These are phyloP conservation scores for Auricularia auricula-judae DNA, from an alignment of 768 basidiomycete species.

Conservation along the genomic window DNA sequence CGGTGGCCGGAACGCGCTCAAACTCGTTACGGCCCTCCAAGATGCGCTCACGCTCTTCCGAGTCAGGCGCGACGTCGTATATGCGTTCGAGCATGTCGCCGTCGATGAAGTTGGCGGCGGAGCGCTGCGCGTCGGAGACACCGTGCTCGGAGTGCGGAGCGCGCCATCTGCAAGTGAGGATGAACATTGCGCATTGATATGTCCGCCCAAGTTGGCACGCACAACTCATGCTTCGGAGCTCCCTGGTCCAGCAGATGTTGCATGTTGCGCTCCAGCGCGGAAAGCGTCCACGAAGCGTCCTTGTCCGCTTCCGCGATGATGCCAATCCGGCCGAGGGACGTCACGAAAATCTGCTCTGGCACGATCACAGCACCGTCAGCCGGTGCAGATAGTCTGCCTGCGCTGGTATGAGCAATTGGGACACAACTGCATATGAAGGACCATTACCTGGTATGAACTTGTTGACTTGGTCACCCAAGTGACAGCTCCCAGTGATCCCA, in stretches of 20 bases:
- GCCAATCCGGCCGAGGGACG: constrained; percentile 70
- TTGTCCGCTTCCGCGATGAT: constrained; percentile 51
- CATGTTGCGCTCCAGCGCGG: constrained; percentile 68
- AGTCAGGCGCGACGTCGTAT: constrained; percentile 30
- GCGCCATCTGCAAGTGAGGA: constrained; percentile 41
- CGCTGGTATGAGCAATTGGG: not conserved
- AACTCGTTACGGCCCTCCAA: constrained; percentile 46
- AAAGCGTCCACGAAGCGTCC: constrained; percentile 45
- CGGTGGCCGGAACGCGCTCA: constrained; percentile 40
- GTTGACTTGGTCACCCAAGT: constrained; percentile 67
- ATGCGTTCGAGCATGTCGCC: constrained; percentile 76
- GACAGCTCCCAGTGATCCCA: constrained; percentile 57
- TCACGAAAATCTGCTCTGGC: constrained; percentile 62
- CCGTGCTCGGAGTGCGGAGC: constrained; percentile 50
- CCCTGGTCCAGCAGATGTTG: constrained; percentile 41
- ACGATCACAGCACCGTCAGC: constrained; percentile 30
- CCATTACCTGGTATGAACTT: constrained; percentile 55
- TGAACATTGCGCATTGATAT: too few species aligned
- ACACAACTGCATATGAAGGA: not conserved
- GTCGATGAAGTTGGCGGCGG: constrained; percentile 72
- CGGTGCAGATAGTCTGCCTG: constrained; percentile 45
- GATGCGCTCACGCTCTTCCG: constrained; percentile 37
- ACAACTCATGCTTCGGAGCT: constrained; percentile 53
- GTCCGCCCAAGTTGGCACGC: constrained; percentile 9
- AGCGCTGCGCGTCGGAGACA: constrained; percentile 42